phyloP scores from a whole-genome alignment of 2,329 filamentous ascomycete genomes.

The Pestalotiopsis sp. region DNA sequence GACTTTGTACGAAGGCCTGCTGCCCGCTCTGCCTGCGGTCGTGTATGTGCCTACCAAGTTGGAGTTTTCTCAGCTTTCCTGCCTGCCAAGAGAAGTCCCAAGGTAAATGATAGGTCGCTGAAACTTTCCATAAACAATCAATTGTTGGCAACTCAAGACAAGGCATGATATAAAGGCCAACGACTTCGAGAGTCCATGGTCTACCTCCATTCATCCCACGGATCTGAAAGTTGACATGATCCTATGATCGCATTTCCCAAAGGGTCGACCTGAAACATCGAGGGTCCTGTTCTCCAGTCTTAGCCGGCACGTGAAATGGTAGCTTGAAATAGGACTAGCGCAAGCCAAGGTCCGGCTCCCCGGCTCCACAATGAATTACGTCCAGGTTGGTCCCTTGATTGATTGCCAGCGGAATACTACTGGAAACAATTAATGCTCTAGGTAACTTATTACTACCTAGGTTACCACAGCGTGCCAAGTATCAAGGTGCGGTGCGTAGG shows the following conservation, averaged over 20 bases:
- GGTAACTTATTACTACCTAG: background rate
- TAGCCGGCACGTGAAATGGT: constrained; percentile 11
- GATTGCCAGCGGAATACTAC: no score
- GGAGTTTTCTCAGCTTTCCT: no score
- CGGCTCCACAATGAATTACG: background rate
- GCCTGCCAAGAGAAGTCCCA: no score
- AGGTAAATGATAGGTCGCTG: no score
- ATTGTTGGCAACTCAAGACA: no score
- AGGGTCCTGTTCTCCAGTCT: background rate
- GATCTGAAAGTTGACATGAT: background rate
- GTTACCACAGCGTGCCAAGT: background rate
- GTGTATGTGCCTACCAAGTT: no score
- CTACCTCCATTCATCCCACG: background rate
- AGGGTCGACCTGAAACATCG: constrained; percentile 7
- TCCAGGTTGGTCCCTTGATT: background rate
- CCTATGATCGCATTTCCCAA: background rate
- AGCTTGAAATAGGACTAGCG: background rate
- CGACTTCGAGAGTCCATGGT: background rate
- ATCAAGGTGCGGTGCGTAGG: background rate
- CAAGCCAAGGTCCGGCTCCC: background rate
- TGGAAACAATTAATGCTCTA: no score
- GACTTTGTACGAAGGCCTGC: no score
- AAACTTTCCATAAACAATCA: no score
- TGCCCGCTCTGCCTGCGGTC: no score
- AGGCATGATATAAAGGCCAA: background rate